Percentiles rank a stretch among this genome's conserved stretches.
Evolutionary conservation across 2,329 filamentous ascomycete genomes (phyloP).

Genomic region (Scopulariopsis brevicaulis): DNA sequence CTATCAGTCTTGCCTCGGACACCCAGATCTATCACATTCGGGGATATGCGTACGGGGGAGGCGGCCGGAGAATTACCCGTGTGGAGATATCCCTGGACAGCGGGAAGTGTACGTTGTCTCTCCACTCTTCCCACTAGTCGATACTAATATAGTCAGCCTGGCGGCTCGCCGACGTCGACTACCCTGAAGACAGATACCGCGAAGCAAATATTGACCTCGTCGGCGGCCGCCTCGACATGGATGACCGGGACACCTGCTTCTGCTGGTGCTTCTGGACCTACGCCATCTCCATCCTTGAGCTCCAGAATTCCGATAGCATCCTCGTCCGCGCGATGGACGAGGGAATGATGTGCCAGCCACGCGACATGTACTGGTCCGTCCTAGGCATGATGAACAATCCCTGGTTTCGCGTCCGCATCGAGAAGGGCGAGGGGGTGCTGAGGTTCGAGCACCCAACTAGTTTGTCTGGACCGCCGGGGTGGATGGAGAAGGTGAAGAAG

Average conservation of each 20-base stretch:
- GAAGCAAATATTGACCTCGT: constrained; percentile 47
- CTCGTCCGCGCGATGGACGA: constrained; percentile 86
- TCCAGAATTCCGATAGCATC: constrained; percentile 57
- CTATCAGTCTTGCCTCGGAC: constrained; percentile 20
- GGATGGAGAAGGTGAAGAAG: constrained; percentile 90
- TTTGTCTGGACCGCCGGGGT: constrained; percentile 54
- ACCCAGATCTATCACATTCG: constrained; percentile 31
- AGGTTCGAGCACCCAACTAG: constrained; percentile 83
- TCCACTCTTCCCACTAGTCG: not conserved
- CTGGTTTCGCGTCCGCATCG: constrained; percentile 76
- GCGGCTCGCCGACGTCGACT: constrained; percentile 65
- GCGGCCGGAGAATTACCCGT: constrained; percentile 70
- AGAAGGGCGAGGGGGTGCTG: constrained; percentile 49
- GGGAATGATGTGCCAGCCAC: constrained; percentile 71
- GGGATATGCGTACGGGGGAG: constrained; percentile 84
- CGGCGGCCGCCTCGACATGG: constrained; percentile 69
- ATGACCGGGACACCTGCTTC: constrained; percentile 70
- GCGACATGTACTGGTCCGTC: constrained; percentile 94
- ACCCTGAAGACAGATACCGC: constrained; percentile 79
- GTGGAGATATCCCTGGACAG: constrained; percentile 15
- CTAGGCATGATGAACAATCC: constrained; percentile 98
- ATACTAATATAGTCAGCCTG: constrained; percentile 31
- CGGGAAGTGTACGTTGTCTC: constrained; percentile 3
- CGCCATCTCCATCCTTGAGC: constrained; percentile 49
- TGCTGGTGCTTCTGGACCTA: constrained; percentile 92